Base-by-base conservation (phyloP, 805 yeast genomes). In the Candida schatavii region DNA sequence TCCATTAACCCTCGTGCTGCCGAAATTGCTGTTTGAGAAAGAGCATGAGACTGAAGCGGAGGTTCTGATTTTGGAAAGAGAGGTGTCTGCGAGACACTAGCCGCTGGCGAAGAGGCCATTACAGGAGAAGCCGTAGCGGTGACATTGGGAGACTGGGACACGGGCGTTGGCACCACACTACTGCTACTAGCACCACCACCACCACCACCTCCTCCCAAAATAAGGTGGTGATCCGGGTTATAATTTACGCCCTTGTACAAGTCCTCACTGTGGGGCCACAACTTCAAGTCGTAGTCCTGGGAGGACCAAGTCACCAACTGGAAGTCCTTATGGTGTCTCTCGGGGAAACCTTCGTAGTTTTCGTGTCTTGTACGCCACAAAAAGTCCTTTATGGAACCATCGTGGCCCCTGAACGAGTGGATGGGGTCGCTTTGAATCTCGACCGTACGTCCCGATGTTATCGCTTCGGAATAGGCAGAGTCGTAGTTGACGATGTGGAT, bases 221-320 rank as follows among this genome's bases (percentile, higher is more conserved):
- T 48, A 13, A 50, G 50, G 28, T 60, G 58, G 43, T 63, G 56
- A 25, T 54, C 47, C 4, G 74, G 74, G 40, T 67, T 62, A 41
- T 69, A 68, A 43, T 65, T 67, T 20, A 67, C 72, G 33, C 47
- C 48, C 27, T 51, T 55, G 48, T 66, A 66, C 15, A 70, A 45
- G n/a, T 59, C 56, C n/a, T 63, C 65, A 38, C 61, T 66, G 40
- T 55, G 61, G 0, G 88, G 85, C 97, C 97, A 91, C 37, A 90
- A 63, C 46, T 90, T 72, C 44, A 93, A 66, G 56, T 88, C 95
- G 50, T 82, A 78, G 57, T 93, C 98, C 46, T 56, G 66, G 39
- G 86, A 81, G 1, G 95, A 83, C 97, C 98, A 91, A 0, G 98
- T 88, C 1, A 93, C 91, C 38, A 93, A 61, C 59, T 93, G 98